These are phyloP conservation scores for Catharanthus roseus DNA, from an alignment of 257 asterid genomes.

Conservation along the genomic window DNA sequence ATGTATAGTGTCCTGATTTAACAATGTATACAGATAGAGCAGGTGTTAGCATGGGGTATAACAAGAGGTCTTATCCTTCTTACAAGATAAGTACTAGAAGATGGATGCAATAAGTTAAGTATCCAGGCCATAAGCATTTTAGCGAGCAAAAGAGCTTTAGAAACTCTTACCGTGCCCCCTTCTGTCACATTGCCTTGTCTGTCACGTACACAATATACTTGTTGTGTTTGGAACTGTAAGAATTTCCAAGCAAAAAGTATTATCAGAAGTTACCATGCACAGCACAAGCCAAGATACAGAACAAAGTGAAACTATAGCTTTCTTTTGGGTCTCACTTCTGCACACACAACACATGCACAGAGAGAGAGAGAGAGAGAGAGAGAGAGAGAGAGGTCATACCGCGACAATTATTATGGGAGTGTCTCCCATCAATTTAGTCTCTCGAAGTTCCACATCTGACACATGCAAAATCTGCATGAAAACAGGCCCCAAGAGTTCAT, in stretches of 20 bases:
- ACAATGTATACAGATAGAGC: not conserved
- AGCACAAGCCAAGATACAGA: not conserved
- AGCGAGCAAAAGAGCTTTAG: no score
- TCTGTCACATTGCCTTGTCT: slow-evolving; percentile 67
- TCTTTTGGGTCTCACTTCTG: not conserved
- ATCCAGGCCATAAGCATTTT: not conserved
- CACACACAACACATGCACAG: no score
- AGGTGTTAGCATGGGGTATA: not conserved
- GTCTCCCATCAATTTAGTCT: slow-evolving; percentile 97
- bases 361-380: no score
- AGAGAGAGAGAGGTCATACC: slow-evolving; percentile 34
- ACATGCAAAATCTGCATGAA: slow-evolving; percentile 79
- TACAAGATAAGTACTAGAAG: not conserved
- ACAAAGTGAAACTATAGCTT: not conserved
- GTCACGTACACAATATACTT: slow-evolving; percentile 85
- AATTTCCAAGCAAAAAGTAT: slow-evolving; percentile 15
- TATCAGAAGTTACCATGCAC: slow-evolving; percentile 8
- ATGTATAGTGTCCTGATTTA: slow-evolving; percentile 78
- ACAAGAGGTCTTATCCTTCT: not conserved
- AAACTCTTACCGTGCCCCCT: slow-evolving; percentile 74
- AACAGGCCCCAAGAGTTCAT: not conserved
- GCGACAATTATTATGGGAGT: slow-evolving; percentile 75
- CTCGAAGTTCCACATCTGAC: slow-evolving; percentile 82
- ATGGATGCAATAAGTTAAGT: not conserved
- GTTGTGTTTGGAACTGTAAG: slow-evolving; percentile 90